Base-by-base conservation (phyloP, 192 early-diverging fungal species). In the Backusella liffmaniae region DNA sequence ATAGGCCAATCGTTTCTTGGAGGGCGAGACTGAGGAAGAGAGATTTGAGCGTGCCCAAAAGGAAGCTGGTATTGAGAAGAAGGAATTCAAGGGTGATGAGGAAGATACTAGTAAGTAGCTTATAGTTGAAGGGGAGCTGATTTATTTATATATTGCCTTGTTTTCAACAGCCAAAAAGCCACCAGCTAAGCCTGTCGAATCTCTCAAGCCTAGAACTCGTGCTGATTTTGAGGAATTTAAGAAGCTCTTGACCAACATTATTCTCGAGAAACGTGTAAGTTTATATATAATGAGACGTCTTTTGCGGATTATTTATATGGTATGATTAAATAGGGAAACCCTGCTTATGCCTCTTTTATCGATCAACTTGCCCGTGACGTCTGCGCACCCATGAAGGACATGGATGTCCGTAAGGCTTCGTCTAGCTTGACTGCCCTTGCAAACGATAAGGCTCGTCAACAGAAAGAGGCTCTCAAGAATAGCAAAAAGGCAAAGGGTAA, bases 391-490 rank as follows among this genome's bases (percentile, higher is more conserved):
- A 81, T 90, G 53, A 88, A 84, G 79, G 92, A 93, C 67, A 77
- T 84, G 21, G 92, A 93, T 66, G 87, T 91, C 21, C 85, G 89
- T 76, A 92, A 91, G 76, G 77, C 86, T 44, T 70, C 91, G 16
- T 89, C 86, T 76, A 86, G 88, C 13, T 74, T 94, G 79, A 89
- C 89, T 4, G 86, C 87, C 7, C 79, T 94, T 67, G 92, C 91
- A 56, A 92, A 92, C 77, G 92, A 94, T 83, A 92, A 94, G 84
- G 86, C 89, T 78, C 86, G 84, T 70, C 86, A 86, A 21, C 77
- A 82, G 1, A 84, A 85, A 56, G 92, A 94, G 29, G 86, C 82
- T 10, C 13, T 74, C 42, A 94, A 94, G 87, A 77, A 82, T 62
- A 94, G 91, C 84, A 92, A 94, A 86, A 91, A 90, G 83, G 76